A percentile compares a stretch with the other conserved stretches of the same genome.
Evolutionary conservation across 1,284 basidiomycete species (phyloP).

Genomic region (Trichosporon ovoides): DNA sequence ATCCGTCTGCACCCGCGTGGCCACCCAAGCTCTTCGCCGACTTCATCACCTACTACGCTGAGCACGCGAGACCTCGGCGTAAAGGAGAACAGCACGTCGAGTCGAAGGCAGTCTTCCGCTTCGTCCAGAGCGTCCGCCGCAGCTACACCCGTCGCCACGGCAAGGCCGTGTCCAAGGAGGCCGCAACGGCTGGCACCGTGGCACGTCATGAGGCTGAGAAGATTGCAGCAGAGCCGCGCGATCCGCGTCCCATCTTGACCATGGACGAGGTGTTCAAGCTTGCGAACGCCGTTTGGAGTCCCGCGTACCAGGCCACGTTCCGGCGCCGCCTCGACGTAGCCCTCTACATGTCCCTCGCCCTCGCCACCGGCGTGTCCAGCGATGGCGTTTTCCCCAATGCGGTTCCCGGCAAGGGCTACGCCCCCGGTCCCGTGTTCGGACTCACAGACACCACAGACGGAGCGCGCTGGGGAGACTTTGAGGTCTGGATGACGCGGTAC

Average conservation of each 20-base stretch:
- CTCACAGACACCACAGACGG: not conserved
- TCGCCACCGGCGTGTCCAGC: constrained; percentile 5
- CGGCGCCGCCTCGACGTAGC: constrained; percentile 6
- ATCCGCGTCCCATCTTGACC: not conserved
- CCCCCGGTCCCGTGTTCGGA: not conserved
- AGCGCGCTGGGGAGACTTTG: constrained; percentile 3
- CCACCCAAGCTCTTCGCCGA: not conserved
- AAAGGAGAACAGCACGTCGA: not conserved
- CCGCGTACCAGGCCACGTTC: constrained; percentile 1
- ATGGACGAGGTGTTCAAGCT: not conserved
- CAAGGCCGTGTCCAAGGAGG: not conserved
- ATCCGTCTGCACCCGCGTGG: not conserved
- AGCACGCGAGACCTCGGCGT: not conserved
- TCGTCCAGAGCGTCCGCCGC: not conserved
- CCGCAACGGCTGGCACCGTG: not conserved
- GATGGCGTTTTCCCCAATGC: not conserved
- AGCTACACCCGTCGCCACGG: not conserved
- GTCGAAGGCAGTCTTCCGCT: not conserved
- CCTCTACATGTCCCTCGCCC: constrained; percentile 6
- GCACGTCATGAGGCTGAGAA: not conserved
- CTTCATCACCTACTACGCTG: constrained; percentile 3
- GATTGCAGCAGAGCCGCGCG: not conserved
- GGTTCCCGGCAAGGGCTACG: not conserved
- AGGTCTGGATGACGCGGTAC: not conserved
- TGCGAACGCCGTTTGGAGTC: not conserved